Conservation (phyloP, 768 basidiomycete genomes). For the Lanmaoa rubissima region DNA sequence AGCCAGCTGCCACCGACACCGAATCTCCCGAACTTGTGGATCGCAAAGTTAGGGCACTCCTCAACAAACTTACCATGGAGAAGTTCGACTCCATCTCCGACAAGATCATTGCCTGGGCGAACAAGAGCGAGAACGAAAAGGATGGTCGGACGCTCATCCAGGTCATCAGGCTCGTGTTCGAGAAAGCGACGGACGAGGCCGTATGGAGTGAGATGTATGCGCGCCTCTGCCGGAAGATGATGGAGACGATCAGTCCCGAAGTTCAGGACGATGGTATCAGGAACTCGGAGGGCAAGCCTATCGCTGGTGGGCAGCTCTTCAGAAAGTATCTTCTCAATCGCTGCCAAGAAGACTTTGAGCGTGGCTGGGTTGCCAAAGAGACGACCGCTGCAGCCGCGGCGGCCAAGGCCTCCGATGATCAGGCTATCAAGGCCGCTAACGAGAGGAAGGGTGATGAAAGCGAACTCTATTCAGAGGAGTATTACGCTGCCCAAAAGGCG, state of each 20-base stretch:
- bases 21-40: constrained; percentile 86
- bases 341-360: constrained; percentile 97
- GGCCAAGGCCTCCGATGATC: constrained; percentile 80
- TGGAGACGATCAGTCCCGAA: constrained; percentile 85
- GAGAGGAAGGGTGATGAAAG: constrained; percentile 57
- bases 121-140: constrained; percentile 88
- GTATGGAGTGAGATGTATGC: constrained; percentile 98
- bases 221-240: constrained; percentile 90
- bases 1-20: constrained; percentile 40
- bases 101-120: constrained; percentile 94
- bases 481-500: constrained; percentile 94
- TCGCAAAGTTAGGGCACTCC: constrained; percentile 85
- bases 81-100: constrained; percentile 94
- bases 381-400: constrained; percentile 83
- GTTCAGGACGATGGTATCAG: constrained; percentile 88
- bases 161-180: constrained; percentile 94
- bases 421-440: constrained; percentile 69
- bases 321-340: constrained; percentile 94
- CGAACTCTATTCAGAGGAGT: constrained; percentile 91
- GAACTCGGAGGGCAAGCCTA: constrained; percentile 80
- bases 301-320: constrained; percentile 92
- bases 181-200: constrained; percentile 96
- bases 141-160: constrained; percentile 94
- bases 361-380: constrained; percentile 90
- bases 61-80: constrained; percentile 97